phyloP scores from a whole-genome alignment of 176 grass and related monocot genomes.

The Aegilops sharonensis region DNA sequence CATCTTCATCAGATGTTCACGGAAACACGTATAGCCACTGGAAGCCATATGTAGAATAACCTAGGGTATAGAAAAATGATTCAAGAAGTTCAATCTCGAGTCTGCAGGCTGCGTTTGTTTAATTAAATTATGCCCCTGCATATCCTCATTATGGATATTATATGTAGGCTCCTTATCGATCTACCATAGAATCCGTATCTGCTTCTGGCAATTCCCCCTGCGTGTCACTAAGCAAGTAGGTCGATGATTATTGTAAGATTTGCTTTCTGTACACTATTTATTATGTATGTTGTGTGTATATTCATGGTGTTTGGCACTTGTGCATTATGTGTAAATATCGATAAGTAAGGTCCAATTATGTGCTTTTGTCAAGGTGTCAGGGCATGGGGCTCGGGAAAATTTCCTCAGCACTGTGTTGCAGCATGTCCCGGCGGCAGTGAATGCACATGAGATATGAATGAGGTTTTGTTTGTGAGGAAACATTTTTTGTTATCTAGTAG shows the following conservation, averaged over 20 bases:
- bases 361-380: not conserved
- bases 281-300: not conserved
- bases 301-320: not conserved
- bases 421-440: not conserved
- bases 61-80: not conserved
- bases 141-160: not conserved
- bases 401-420: not conserved
- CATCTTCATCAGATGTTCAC: not conserved
- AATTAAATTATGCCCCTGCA: not conserved
- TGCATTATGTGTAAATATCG: not conserved
- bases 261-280: not conserved
- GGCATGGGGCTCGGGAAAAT: not conserved
- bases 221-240: not conserved
- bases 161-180: not conserved
- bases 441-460: not conserved
- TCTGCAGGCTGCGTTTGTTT: not conserved
- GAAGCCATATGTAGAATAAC: not conserved
- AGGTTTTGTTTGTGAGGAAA: not conserved
- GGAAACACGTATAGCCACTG: no score
- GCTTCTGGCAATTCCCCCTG: not conserved
- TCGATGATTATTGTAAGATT: not conserved
- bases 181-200: not conserved
- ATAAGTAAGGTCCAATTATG: not conserved
- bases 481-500: not conserved
- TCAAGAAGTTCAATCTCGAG: not conserved